phyloP scores from a whole-genome alignment of 2,329 filamentous ascomycete genomes.

The Dactylella cylindrospora region DNA sequence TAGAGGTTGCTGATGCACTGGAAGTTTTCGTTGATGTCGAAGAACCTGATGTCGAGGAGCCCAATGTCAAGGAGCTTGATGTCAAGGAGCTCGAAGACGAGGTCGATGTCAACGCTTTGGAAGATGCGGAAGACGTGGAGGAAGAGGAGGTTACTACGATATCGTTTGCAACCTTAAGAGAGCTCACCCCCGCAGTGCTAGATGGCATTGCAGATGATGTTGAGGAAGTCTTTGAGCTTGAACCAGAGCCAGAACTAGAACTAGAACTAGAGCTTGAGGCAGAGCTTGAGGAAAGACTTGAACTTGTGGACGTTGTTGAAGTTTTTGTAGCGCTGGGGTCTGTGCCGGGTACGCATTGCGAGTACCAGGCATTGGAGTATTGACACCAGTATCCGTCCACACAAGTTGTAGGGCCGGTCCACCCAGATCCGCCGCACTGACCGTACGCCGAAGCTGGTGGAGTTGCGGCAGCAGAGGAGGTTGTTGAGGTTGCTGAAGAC shows the following conservation, averaged over 20 bases:
- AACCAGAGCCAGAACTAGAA: too few species aligned
- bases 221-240: background rate
- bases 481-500: too few species aligned
- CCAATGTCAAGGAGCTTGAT: too few species aligned
- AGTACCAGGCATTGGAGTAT: conserved; percentile 54
- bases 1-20: background rate
- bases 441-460: too few species aligned
- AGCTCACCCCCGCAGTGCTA: too few species aligned
- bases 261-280: background rate
- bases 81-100: too few species aligned
- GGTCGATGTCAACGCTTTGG: background rate
- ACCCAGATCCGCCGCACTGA: conserved; percentile 45
- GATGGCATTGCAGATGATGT: background rate
- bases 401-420: conserved; percentile 52
- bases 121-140: background rate
- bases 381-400: conserved; percentile 53
- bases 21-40: background rate
- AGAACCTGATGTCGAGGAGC: background rate
- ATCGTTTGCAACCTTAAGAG: too few species aligned
- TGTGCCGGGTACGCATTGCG: conserved; percentile 52
- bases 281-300: background rate
- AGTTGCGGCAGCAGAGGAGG: too few species aligned
- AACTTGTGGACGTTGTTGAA: conserved; percentile 1
- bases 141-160: too few species aligned
- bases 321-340: background rate